These are phyloP conservation scores for Pyricularia sp. DNA, from an alignment of 2,329 filamentous ascomycete species.

Conservation along the genomic window DNA sequence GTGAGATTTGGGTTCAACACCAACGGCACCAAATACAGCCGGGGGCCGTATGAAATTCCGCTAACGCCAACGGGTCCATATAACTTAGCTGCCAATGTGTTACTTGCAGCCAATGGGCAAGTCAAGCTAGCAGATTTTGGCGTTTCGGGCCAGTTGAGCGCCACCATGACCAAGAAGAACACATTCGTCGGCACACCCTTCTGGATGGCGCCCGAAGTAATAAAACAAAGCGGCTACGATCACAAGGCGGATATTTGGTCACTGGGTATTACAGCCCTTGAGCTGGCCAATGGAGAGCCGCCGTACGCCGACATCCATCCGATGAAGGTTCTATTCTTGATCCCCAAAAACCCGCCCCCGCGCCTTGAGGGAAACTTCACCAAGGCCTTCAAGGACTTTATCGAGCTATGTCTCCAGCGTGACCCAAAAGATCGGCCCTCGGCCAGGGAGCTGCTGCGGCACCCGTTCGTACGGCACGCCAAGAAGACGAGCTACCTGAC, in stretches of 20 bases:
- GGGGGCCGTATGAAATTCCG: neutral
- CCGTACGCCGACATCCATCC: slow-evolving; percentile 95
- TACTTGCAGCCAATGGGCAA: slow-evolving; percentile 83
- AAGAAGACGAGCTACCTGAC: slow-evolving; percentile 97
- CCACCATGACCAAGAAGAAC: slow-evolving; percentile 99
- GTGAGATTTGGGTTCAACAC: slow-evolving; percentile 31
- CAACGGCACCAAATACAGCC: neutral
- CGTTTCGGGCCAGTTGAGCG: slow-evolving; percentile 89
- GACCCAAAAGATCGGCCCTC: slow-evolving; percentile 84
- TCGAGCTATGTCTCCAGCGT: slow-evolving; percentile 74
- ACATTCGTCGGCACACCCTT: slow-evolving; percentile 97
- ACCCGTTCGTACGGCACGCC: slow-evolving; percentile 81
- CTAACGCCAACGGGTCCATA: neutral
- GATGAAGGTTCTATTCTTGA: slow-evolving; percentile 96
- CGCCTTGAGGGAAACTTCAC: slow-evolving; percentile 73
- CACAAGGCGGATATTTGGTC: slow-evolving; percentile 99
- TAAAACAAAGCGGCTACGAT: slow-evolving; percentile 96
- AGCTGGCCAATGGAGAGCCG: slow-evolving; percentile 84
- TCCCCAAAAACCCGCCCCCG: slow-evolving; percentile 88
- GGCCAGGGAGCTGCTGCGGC: slow-evolving; percentile 77
- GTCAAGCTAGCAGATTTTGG: slow-evolving; percentile 97
- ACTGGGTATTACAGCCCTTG: slow-evolving; percentile 85
- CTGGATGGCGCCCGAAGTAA: slow-evolving; percentile 99
- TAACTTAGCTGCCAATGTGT: slow-evolving; percentile 72
- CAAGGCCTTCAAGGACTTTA: slow-evolving; percentile 75